Conservation (phyloP, 495 filamentous ascomycete species). For the Friedmanniomyces simplex region DNA sequence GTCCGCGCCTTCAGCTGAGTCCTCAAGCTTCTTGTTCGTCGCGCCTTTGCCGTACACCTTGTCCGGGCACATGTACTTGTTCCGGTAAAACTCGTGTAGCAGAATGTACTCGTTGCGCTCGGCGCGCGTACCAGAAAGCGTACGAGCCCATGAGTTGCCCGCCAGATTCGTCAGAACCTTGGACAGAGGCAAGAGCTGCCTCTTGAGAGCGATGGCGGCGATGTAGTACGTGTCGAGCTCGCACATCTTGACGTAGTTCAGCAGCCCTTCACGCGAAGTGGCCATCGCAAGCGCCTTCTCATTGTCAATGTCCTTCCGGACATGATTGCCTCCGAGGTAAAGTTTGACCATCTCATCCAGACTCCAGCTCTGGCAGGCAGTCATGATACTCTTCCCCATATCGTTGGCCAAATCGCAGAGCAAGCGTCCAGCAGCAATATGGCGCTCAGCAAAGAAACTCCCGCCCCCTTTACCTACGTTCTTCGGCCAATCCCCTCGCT, state of each 20-base stretch:
- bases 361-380: slow-evolving; percentile 94
- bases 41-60: slow-evolving; percentile 60
- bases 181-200: slow-evolving; percentile 86
- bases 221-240: slow-evolving; percentile 95
- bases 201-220: slow-evolving; percentile 71
- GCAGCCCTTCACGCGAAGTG: slow-evolving; percentile 66
- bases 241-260: slow-evolving; percentile 87
- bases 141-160: slow-evolving; percentile 96
- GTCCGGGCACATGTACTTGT: slow-evolving; percentile 96
- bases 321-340: slow-evolving; percentile 60
- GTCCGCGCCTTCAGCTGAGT: slow-evolving; percentile 58
- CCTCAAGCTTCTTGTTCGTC: slow-evolving; percentile 43
- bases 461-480: slow-evolving; percentile 75
- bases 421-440: slow-evolving; percentile 78
- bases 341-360: slow-evolving; percentile 93
- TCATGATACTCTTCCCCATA: slow-evolving; percentile 86
- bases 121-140: slow-evolving; percentile 85
- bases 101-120: slow-evolving; percentile 99
- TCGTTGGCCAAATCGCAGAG: slow-evolving; percentile 94
- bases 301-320: slow-evolving; percentile 72
- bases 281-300: slow-evolving; percentile 78
- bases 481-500: slow-evolving; percentile 75
- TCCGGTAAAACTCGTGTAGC: slow-evolving; percentile 87
- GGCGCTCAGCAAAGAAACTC: slow-evolving; percentile 85
- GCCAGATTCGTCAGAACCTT: slow-evolving; percentile 94